Percentiles rank a stretch among this genome's conserved stretches.
Evolutionary conservation across 441 rosid species (phyloP).

Genomic region (Populus trichocarpa): DNA sequence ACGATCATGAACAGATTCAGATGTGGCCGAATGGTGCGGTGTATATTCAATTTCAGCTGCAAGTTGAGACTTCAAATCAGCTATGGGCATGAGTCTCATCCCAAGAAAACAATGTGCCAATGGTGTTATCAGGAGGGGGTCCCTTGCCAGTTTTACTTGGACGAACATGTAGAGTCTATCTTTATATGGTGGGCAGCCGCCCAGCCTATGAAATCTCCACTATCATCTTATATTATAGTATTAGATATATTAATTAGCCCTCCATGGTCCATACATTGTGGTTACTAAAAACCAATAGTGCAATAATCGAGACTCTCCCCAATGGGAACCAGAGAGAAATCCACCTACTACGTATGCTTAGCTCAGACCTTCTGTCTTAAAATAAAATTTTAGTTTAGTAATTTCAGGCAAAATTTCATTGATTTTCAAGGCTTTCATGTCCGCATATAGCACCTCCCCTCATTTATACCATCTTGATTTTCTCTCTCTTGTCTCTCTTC

Average conservation of each 20-base stretch:
- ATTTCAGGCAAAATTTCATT: constrained; percentile 8
- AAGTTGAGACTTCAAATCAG: background rate
- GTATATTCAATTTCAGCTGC: background rate
- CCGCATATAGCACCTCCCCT: constrained; percentile 11
- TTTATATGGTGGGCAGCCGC: background rate
- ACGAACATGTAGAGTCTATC: background rate
- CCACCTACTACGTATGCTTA: constrained; percentile 26
- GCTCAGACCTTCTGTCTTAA: constrained; percentile 1
- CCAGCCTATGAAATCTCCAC: background rate
- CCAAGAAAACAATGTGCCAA: background rate
- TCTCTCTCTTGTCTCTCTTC: constrained; percentile 22
- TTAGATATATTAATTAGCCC: background rate
- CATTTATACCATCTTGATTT: constrained; percentile 28
- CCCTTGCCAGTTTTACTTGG: background rate
- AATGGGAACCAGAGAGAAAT: constrained; percentile 19
- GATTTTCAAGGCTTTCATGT: constrained; percentile 18
- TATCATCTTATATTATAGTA: background rate
- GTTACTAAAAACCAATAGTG: background rate
- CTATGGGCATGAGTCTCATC: background rate
- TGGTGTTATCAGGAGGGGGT: background rate
- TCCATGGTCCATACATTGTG: background rate
- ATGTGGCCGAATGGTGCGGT: background rate
- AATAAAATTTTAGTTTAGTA: background rate
- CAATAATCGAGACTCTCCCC: constrained; percentile 25
- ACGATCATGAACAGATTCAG: background rate